phyloP scores from a whole-genome alignment of 192 early-diverging fungal genomes.

The Backusella tarrabulga region DNA sequence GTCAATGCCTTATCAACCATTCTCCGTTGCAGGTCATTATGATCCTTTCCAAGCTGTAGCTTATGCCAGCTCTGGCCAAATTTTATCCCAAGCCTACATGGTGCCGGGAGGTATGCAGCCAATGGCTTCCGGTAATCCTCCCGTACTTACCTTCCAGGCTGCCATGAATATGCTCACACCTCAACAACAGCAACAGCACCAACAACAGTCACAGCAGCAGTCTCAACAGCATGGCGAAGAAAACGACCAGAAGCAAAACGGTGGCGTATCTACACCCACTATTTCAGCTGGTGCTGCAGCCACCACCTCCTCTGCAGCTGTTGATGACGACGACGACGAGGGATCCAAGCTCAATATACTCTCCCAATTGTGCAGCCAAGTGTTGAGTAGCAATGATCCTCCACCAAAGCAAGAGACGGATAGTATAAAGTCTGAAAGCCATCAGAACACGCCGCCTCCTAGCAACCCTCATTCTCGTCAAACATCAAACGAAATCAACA shows the following conservation, averaged over 20 bases:
- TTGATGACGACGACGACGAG: slow-evolving; percentile 24
- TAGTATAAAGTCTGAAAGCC: neutral
- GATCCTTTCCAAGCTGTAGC: slow-evolving; percentile 19
- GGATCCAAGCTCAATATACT: slow-evolving; percentile 33
- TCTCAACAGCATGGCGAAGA: slow-evolving; percentile 5
- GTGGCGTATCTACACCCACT: neutral
- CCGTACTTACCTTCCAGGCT: slow-evolving; percentile 17
- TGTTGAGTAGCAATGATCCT: slow-evolving; percentile 22
- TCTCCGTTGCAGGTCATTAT: slow-evolving; percentile 12
- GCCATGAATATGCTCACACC: slow-evolving; percentile 28
- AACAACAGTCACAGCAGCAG: slow-evolving; percentile 30
- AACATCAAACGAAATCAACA: slow-evolving; percentile 14
- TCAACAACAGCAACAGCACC: slow-evolving; percentile 10
- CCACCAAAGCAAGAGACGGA: slow-evolving; percentile 18
- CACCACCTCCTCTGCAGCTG: neutral
- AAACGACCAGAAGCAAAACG: neutral
- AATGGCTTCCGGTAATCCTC: slow-evolving; percentile 15
- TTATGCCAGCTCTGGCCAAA: neutral
- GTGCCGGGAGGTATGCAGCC: slow-evolving; percentile 12
- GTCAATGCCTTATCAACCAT: slow-evolving; percentile 9
- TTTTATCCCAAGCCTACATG: slow-evolving; percentile 19
- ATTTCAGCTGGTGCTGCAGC: neutral
- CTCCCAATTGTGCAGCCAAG: slow-evolving; percentile 31
- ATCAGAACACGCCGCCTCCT: slow-evolving; percentile 28
- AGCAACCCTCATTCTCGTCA: slow-evolving; percentile 31